Percentiles rank a stretch among this genome's conserved stretches.
Conservation (phyloP, 169 alveolate species). For the Plasmodium knowlesi region DNA sequence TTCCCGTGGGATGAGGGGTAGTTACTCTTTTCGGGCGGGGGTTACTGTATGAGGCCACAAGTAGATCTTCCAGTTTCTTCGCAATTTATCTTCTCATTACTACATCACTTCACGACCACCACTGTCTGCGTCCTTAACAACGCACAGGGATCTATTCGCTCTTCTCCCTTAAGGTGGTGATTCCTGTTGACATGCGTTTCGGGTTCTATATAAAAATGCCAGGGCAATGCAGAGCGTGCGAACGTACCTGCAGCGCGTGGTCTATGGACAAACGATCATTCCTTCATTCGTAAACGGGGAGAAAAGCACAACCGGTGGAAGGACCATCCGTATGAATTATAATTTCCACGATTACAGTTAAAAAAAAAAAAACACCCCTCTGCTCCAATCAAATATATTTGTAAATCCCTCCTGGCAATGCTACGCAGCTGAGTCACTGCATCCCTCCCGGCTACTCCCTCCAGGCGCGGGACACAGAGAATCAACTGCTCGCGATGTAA, state of each 20-base stretch:
- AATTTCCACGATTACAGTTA: neutral
- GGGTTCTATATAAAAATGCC: neutral
- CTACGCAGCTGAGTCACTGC: neutral
- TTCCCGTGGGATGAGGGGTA: too few species aligned
- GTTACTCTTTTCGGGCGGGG: too few species aligned
- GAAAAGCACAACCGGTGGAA: neutral
- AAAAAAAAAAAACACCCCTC: neutral
- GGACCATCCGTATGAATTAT: neutral
- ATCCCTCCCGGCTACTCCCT: neutral
- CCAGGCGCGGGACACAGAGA: neutral
- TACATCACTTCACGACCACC: neutral
- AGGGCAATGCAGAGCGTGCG: too few species aligned
- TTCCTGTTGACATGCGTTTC: neutral
- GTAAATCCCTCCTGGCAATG: neutral
- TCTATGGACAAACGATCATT: neutral
- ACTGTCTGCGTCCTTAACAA: neutral
- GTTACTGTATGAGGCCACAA: neutral
- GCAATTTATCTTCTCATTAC: neutral
- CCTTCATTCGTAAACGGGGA: neutral
- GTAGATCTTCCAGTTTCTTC: neutral
- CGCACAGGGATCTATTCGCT: neutral
- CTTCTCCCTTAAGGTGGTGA: neutral
- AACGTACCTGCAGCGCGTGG: too few species aligned
- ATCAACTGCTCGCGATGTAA: neutral
- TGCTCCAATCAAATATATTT: neutral